phyloP scores from a whole-genome alignment of 192 early-diverging fungal genomes.

The Rhizoclosmatium globosum region DNA sequence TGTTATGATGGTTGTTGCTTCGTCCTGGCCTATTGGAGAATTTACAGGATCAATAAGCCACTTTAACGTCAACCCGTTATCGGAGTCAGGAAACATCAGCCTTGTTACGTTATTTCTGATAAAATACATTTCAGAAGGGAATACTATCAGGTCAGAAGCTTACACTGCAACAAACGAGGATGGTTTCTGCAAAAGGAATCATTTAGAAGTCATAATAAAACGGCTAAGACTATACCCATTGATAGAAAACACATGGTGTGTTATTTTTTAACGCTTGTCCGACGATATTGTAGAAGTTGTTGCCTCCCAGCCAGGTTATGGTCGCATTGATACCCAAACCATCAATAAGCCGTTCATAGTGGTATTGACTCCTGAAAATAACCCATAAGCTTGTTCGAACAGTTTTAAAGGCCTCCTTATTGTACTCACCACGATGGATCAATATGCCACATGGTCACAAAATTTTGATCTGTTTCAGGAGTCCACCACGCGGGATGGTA shows the following conservation, averaged over 20 bases:
- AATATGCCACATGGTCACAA: slow-evolving; percentile 30
- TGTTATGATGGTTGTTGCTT: slow-evolving; percentile 24
- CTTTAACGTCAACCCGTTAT: slow-evolving; percentile 14
- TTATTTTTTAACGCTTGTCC: slow-evolving; percentile 24
- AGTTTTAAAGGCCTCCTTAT: not conserved
- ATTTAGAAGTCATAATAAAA: not conserved
- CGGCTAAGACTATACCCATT: slow-evolving; percentile 22
- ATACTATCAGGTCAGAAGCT: not conserved
- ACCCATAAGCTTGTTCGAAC: not conserved
- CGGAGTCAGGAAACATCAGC: slow-evolving; percentile 29
- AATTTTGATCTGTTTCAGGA: not conserved
- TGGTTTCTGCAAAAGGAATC: slow-evolving; percentile 23
- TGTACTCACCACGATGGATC: slow-evolving; percentile 27
- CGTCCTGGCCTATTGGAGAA: slow-evolving; percentile 8
- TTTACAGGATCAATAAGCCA: slow-evolving; percentile 15
- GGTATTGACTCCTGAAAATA: slow-evolving; percentile 28
- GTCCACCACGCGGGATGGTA: slow-evolving; percentile 31
- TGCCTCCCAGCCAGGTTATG: slow-evolving; percentile 28
- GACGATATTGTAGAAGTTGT: slow-evolving; percentile 11
- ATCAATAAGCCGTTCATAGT: slow-evolving; percentile 38
- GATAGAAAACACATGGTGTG: slow-evolving; percentile 34
- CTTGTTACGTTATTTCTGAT: slow-evolving; percentile 27
- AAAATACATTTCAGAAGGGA: not conserved
- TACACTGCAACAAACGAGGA: slow-evolving; percentile 35
- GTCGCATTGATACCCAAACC: slow-evolving; percentile 28